Percentiles rank a stretch among this genome's conserved stretches.
Conservation (phyloP, 1,284 basidiomycete species). For the Tilletia walkeri region DNA sequence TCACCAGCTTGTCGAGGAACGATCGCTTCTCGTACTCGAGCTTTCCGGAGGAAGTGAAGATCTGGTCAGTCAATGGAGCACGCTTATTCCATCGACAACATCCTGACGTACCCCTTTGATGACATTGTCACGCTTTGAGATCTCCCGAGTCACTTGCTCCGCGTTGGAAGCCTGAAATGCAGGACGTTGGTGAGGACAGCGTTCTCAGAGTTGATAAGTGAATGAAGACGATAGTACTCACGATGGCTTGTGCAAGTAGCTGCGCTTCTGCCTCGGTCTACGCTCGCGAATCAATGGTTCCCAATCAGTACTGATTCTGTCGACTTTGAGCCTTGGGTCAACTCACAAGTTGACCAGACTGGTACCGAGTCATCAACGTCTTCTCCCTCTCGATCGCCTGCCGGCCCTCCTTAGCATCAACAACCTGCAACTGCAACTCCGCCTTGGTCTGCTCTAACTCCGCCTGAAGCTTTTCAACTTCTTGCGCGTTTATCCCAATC, state of each 20-base stretch:
- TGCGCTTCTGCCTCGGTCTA: constrained; percentile 11
- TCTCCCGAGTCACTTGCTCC: constrained; percentile 1
- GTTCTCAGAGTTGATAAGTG: neutral
- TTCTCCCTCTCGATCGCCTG: neutral
- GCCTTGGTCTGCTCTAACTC: neutral
- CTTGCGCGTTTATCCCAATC: neutral
- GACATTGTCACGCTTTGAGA: constrained; percentile 11
- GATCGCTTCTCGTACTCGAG: constrained; percentile 14
- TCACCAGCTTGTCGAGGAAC: constrained; percentile 15
- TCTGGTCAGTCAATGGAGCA: neutral
- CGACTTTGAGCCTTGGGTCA: no score
- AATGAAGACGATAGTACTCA: neutral
- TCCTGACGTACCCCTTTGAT: neutral
- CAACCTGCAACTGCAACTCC: constrained; percentile 1
- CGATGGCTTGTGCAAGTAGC: constrained; percentile 7
- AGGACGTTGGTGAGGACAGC: neutral
- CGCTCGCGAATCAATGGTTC: no score
- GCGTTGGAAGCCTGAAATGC: constrained; percentile 5
- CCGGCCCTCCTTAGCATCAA: neutral
- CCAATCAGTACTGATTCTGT: no score
- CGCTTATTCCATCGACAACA: no score
- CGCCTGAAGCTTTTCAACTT: neutral
- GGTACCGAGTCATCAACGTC: constrained; percentile 1
- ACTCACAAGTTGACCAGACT: constrained; percentile 8
- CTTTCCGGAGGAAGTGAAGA: neutral